Base-by-base conservation (phyloP, 148 eudicot genomes). In the Oxyria digyna region DNA sequence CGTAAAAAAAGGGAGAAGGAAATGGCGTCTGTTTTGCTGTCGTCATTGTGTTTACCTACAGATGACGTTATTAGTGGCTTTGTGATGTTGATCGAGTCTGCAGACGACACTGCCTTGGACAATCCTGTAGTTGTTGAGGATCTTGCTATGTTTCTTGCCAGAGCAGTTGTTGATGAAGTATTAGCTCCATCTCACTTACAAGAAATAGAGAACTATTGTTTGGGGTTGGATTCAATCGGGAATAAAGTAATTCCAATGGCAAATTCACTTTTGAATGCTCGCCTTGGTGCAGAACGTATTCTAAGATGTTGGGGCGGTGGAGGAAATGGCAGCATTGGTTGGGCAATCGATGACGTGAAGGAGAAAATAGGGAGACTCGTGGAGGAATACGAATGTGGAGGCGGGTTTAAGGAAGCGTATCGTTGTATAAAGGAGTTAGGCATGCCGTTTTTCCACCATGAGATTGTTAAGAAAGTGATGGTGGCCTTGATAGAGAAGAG, bases 241-340 rank as follows among this genome's bases (percentile, higher is more conserved):
- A 70, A 72, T 20, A 75, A 83, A 72, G 80, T 83, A 26, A 73
- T 83, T 21, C 85, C 78, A 72, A 77, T 81, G 82, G 71, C 85
- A 6, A 77, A 67, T 31, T 83, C 89, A 8, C 72, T 85, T 54
- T 52, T 85, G 38, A 83, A 76, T 5, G 85, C 89, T 8, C 83
- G 79, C 2, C 78, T 83, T 68, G 81, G 81, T 13, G 83, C 87
- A 15, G 89, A 85, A 26, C 81, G 89, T n/a, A 81, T 83, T 3
- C 38, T 83, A 4, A 72, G 89, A 75, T 83, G 89, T 35, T 85
- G 89, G 89, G 89, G 87, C 7, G 81, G 81, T 38, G 87, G 83
- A 52, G 89, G 89, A 52, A 78, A 74, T 26, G 43, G 73, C 6
- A 74, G 75, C 40, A 77, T 71, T 5, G 83, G 89, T 26, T 83